Base-by-base conservation (phyloP, 1,139 yeast genomes). In the Arxiozyma heterogenica region DNA sequence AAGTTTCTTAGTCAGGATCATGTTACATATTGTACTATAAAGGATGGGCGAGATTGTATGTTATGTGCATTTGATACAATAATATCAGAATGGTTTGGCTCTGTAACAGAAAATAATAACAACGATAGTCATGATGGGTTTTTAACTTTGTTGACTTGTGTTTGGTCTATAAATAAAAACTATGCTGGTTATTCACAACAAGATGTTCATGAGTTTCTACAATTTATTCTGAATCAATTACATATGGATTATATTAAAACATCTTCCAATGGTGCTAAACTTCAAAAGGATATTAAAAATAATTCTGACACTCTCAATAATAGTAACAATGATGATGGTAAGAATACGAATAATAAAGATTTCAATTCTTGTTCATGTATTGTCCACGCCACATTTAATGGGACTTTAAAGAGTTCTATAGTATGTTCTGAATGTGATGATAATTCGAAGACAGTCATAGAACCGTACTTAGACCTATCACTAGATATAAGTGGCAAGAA, bases 131-230 rank as follows among this genome's bases (percentile, higher is more conserved):
- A 63, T 50, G 54, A 61, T 38, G 68, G 70, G 3, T 61, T 64
- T 51, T 56, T 66, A 44, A 60, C 64, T 52, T 71, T 91, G 49
- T 73, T 91, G 53, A 78, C 80, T 45, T 86, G 95, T 15, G 85
- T 96, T 1, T 89, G 96, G 95, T 82, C 81, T 63, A 83, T 85
- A 54, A 86, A 88, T 63, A 80, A 84, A 61, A 80, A 90, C 27
- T 78, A 93, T 55, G 95, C 97, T 0, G 98, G 98, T 1, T 90
- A 90, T 60, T 86, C 93, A 50, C 97, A 93, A 70, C 98, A 93
- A 70, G 98, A 93, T 69, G 98, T 98, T 0, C 98, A 93, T 70
- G 98, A 93, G 69, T 93, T 91, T 69, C 84, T 95, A 84, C 97
- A 93, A 67, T 90, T 91, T 67, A 66, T 91, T 38, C 75, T 91